Evolutionary conservation across 2,329 filamentous ascomycete species (phyloP), one percentile per base, ranked within the genome.

Genomic region (Fusarium sp.): DNA sequence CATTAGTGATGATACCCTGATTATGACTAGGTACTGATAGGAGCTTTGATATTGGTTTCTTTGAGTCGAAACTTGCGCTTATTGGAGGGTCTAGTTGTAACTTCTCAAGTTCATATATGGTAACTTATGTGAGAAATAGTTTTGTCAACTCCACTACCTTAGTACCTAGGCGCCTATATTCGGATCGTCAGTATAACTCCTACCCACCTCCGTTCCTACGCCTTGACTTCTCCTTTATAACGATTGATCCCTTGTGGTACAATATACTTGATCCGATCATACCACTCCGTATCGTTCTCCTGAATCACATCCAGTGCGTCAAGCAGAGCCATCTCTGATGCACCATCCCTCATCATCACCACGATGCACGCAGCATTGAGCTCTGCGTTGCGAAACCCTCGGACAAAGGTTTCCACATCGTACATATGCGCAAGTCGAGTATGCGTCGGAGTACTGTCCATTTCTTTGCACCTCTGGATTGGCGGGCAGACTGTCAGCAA

Each of bases 361-460:
- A 68, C 58, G 31, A 71, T 42, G 33, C 59, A 70, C 23, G 64
- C 70, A 23, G 51, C 49, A 39, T 61, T 72, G 31, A 72, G 58
- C 39, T 45, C 67, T 43, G 50, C 46, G 35, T 61, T 71, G 63
- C 63, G 55, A 45, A 72, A 67, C 47, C 57, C 66, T 45, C 58
- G 55, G 37, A 72, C 63, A 42, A 59, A 58, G 40, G 49, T 56
- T 21, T 72, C 54, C 41, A 71, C 66, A 58, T 72, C 66, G 47
- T 71, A 69, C 50, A 71, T 61, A 58, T 58, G 51, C 39, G 63
- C 57, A 17, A 72, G 60, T 39, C 70, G 62, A 51, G 57, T 58
- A 56, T 72, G 70, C 20, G 70, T 72, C n/a, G 70, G 70, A 29
- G 62, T 52, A 37, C 45, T 49, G 25, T 72, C 70, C 33, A 50